phyloP scores from a whole-genome alignment of 306 rosid species.

The Gynostemma pentaphyllum region DNA sequence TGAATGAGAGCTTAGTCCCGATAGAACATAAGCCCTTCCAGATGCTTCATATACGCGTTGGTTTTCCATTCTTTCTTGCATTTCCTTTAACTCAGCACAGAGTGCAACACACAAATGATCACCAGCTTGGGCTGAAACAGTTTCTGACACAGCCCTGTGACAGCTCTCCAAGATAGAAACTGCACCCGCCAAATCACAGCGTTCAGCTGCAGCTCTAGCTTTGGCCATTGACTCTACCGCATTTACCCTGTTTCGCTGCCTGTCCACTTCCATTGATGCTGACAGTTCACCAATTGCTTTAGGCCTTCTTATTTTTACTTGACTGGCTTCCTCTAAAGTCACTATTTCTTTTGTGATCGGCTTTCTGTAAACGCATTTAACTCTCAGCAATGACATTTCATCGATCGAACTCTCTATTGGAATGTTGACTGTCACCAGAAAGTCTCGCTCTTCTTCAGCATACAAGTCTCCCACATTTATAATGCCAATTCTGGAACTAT shows the following conservation, averaged over 20 bases:
- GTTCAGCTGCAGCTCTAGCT: conserved; percentile 9
- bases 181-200: conserved; percentile 6
- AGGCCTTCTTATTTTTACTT: conserved; percentile 9
- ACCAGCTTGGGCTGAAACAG: conserved; percentile 9
- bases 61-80: conserved; percentile 14
- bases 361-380: conserved; percentile 3
- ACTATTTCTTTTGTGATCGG: conserved; percentile 9
- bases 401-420: neutral
- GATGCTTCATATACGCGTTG: conserved; percentile 11
- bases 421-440: conserved; percentile 10
- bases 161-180: conserved; percentile 9
- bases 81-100: conserved; percentile 13
- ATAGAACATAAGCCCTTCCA: conserved; percentile 14
- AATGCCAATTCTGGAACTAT: neutral
- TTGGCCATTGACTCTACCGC: conserved; percentile 10
- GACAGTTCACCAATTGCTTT: neutral
- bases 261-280: conserved; percentile 12
- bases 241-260: conserved; percentile 8
- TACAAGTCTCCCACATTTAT: conserved; percentile 15
- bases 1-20: conserved; percentile 17
- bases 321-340: neutral
- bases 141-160: conserved; percentile 1
- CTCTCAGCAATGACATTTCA: conserved; percentile 6
- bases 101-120: conserved; percentile 10
- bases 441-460: conserved; percentile 17